Conservation (phyloP, 495 filamentous ascomycete species). For the Penicillium parvum region DNA sequence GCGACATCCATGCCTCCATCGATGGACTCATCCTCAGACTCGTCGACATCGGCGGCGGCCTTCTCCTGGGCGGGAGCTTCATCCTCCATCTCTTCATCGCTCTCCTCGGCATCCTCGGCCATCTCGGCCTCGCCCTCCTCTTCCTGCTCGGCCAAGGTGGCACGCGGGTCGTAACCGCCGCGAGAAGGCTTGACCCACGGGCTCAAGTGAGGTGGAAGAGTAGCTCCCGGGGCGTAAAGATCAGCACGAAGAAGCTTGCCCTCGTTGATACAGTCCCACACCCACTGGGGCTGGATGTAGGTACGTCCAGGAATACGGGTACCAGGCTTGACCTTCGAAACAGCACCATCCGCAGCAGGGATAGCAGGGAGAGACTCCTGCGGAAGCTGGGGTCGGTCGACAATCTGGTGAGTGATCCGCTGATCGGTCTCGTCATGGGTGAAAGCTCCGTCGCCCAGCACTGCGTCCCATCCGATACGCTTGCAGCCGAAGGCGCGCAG, state of each 20-base stretch:
- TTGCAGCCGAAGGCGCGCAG: conserved; percentile 94
- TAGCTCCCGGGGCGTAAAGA: conserved; percentile 83
- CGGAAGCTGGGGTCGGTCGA: conserved; percentile 78
- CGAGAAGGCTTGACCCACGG: conserved; percentile 87
- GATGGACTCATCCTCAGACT: conserved; percentile 40
- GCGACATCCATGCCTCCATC: conserved; percentile 61
- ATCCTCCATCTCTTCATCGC: conserved; percentile 43
- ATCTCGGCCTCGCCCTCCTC: conserved; percentile 77
- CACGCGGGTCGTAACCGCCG: conserved; percentile 84
- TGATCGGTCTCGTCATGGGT: conserved; percentile 82
- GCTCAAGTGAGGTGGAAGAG: conserved; percentile 88
- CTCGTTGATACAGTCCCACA: conserved; percentile 94
- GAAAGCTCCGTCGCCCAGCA: conserved; percentile 86
- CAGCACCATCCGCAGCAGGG: conserved; percentile 51
- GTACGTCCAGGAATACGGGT: conserved; percentile 79
- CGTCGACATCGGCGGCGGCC: conserved; percentile 18
- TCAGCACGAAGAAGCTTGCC: conserved; percentile 82
- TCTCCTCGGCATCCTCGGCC: conserved; percentile 53
- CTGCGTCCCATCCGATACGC: conserved; percentile 87
- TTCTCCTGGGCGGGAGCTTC: conserved; percentile 25
- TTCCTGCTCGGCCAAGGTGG: conserved; percentile 69
- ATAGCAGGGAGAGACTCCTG: conserved; percentile 54
- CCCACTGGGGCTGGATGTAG: conserved; percentile 95
- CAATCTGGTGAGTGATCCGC: conserved; percentile 91
- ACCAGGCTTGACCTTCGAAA: conserved; percentile 42